Evolutionary conservation across 257 asterid species (phyloP), one percentile per base, ranked within the genome.

Genomic region (Verbena officinalis): DNA sequence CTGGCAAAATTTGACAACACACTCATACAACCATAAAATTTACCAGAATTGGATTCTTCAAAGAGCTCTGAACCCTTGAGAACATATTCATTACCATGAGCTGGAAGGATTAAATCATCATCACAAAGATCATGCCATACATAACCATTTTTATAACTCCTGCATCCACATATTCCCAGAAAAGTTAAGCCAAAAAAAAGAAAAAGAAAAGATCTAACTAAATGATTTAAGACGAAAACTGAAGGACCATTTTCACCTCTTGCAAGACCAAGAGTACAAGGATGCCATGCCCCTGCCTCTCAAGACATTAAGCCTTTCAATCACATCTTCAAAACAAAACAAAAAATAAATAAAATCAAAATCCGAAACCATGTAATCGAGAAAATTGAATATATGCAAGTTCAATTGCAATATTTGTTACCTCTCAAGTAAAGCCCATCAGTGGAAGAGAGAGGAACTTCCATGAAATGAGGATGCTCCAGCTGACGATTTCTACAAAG

Each of bases 401-500:
- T 7, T n/a, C 9, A 24, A 43, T 12, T 30, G 53, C 50, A 27
- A 48, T 22, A n/a, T 60, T 14, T 22, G 22, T 19, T 80, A 92
- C 99, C 99, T 86, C 89, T 86, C 63, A 94, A 72, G 78, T 73
- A 78, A 76, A 94, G 95, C 49, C 99, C 99, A 66, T 84, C 84
- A 10, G 97, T 67, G 19, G 97, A 83, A 59, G 96, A 86, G 59
- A 84, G 73, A 36, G 96, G 84, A 4, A 94, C 96, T 78, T 94
- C 95, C 84, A 94, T 94, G 82, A 94, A 94, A 73, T 94, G 99
- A 39, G 99, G 99, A 75, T 94, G 99, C 76, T 94, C 96, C 22
- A 94, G 90, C 55, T 86, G 97, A 34, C 91, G 80, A 79, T 90
- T 90, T 65, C 95, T 70, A 62, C 89, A 86, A 1, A 94, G 83